Evolutionary conservation across 441 rosid genomes (phyloP).

Genomic region (Rhodomyrtus psidioides): DNA sequence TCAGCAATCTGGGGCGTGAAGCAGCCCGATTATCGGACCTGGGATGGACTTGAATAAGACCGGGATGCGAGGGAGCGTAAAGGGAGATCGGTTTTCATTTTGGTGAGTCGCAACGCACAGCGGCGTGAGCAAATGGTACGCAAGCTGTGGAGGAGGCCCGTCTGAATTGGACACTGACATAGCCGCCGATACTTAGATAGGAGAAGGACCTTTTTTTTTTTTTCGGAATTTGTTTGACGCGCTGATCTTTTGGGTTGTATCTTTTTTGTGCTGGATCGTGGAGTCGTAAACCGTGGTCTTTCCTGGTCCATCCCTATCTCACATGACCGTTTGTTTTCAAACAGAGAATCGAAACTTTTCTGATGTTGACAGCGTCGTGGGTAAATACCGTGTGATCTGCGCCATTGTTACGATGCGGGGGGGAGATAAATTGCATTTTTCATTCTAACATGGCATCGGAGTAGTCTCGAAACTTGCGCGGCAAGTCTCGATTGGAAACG

Average conservation of each 20-base stretch:
- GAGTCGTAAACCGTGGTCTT: background rate
- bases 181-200: background rate
- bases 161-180: accelerated
- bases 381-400: background rate
- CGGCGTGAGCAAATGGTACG: background rate
- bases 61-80: background rate
- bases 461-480: background rate
- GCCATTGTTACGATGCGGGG: background rate
- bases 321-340: background rate
- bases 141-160: background rate
- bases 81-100: background rate
- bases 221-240: background rate
- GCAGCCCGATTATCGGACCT: background rate
- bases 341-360: background rate
- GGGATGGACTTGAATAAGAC: background rate
- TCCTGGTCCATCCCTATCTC: background rate
- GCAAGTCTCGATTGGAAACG: background rate
- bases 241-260: background rate
- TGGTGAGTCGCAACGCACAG: background rate
- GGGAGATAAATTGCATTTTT: background rate
- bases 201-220: background rate
- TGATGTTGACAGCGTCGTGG: background rate
- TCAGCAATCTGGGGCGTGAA: background rate
- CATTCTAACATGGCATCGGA: background rate
- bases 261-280: background rate